Conservation (phyloP, 225 moss, liverwort and hornwort genomes). For the Thuidium tamariscinum region DNA sequence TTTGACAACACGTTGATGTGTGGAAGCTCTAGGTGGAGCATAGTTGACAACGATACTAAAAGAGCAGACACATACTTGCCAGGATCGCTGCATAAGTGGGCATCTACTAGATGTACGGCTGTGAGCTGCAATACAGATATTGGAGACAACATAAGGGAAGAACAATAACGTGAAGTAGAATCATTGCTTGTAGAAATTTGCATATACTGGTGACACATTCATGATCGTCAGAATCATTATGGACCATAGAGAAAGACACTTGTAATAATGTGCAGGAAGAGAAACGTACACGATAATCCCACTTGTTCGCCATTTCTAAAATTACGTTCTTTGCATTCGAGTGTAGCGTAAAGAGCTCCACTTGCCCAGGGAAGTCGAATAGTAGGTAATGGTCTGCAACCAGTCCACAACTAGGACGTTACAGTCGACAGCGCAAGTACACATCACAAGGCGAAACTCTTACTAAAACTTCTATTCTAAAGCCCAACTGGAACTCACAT, state of each 20-base stretch:
- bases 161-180: neutral
- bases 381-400: slow-evolving; percentile 70
- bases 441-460: neutral
- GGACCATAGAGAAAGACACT: neutral
- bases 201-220: neutral
- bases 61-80: slow-evolving; percentile 94
- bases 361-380: slow-evolving; percentile 97
- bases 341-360: slow-evolving; percentile 97
- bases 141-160: neutral
- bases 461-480: neutral
- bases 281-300: slow-evolving; percentile 75
- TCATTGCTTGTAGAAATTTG: neutral
- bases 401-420: neutral
- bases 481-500: neutral
- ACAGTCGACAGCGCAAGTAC: neutral
- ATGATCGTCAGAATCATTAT: neutral
- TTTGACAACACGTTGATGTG: slow-evolving; percentile 96
- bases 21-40: slow-evolving; percentile 99
- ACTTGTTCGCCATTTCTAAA: slow-evolving; percentile 75
- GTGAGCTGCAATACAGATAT: slow-evolving; percentile 69
- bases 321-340: slow-evolving; percentile 85
- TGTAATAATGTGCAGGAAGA: neutral
- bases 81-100: slow-evolving; percentile 98
- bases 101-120: slow-evolving; percentile 93
- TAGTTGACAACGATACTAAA: slow-evolving; percentile 79